Base-by-base conservation (phyloP, 2,329 filamentous ascomycete genomes). In the Penicillium griseofulvum region DNA sequence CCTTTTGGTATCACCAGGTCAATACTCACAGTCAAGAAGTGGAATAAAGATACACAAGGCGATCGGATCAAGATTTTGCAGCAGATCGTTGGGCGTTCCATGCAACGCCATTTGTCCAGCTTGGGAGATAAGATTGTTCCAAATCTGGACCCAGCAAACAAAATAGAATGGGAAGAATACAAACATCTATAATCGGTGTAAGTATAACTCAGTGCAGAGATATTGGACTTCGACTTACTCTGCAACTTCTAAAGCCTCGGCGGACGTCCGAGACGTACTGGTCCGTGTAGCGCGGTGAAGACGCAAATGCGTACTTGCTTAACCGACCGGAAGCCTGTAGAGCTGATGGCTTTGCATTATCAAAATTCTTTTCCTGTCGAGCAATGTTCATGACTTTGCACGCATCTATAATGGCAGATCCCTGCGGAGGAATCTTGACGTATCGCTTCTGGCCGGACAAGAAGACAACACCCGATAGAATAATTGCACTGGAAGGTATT, bases 41-140 rank as follows among this genome's bases (percentile, higher is more conserved):
- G 86, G 86, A 43, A 89, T 86, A 67, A 89, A 80, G 68, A 90
- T 83, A 62, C 90, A 80, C 56, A 89, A 80, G 16, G 84, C 81
- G 56, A 90, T 81, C 10, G 87, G 86, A 71, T 89, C 84, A n/a
- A 90, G 72, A 71, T 88, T 89, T 68, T 83, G 80, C 46, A 90
- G 78, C 33, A 89, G 75, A 65, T 90, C 87, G 75, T 90, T 90
- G 61, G 87, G 87, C 0, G 87, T 78, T 34, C 86, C 85, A 65
- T 84, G 75, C 2, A 86, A 80, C 49, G 78, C 65, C 85, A 81
- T 80, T 33, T 70, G 72, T 9, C 71, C 71, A 36, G 76, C 78
- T 63, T 68, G 65, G 8, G 63, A 65, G 33, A 66, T 60, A 11
- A 67, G 53, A n/a, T 62, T 62, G 38, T 63, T 66, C 52, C 57